Evolutionary conservation across 805 yeast species (phyloP).

Genomic region (Saccharomyces eubayanus): DNA sequence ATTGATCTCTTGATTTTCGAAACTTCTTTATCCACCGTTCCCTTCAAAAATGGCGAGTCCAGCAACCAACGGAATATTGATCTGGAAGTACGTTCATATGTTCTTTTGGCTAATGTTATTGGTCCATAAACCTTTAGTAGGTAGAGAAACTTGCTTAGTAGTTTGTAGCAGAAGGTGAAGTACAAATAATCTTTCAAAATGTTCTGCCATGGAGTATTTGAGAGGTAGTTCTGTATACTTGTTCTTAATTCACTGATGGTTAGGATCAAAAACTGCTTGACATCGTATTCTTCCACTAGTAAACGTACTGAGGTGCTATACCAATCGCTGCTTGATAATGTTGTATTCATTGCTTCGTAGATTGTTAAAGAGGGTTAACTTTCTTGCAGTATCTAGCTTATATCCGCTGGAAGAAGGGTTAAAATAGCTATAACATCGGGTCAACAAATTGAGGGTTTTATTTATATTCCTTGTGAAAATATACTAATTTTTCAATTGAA

Average conservation of each 20-base stretch:
- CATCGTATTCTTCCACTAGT: not conserved
- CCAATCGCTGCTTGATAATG: not conserved
- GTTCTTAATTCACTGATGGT: not conserved
- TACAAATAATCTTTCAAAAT: conserved; percentile 22
- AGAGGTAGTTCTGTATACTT: not conserved
- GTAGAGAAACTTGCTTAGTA: conserved; percentile 3
- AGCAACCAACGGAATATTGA: conserved; percentile 30
- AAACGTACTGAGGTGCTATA: not conserved
- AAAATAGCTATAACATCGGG: not conserved
- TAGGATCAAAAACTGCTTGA: not conserved
- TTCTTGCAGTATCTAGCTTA: not conserved
- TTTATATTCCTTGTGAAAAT: not conserved
- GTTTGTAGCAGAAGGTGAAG: conserved; percentile 10
- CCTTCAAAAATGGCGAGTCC: conserved; percentile 44
- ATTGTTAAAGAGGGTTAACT: not conserved
- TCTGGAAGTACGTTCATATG: conserved; percentile 17
- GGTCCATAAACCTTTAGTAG: conserved; percentile 36
- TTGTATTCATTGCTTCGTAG: not conserved
- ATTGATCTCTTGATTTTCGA: conserved; percentile 38
- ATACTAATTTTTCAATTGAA: not conserved
- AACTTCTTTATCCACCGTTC: conserved; percentile 56
- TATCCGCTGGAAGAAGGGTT: not conserved
- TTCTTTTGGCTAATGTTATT: conserved; percentile 21
- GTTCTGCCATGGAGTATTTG: conserved; percentile 5
- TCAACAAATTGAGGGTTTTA: not conserved